phyloP scores from a whole-genome alignment of 2,329 filamentous ascomycete species.

The Raffaelea deltoideospora region DNA sequence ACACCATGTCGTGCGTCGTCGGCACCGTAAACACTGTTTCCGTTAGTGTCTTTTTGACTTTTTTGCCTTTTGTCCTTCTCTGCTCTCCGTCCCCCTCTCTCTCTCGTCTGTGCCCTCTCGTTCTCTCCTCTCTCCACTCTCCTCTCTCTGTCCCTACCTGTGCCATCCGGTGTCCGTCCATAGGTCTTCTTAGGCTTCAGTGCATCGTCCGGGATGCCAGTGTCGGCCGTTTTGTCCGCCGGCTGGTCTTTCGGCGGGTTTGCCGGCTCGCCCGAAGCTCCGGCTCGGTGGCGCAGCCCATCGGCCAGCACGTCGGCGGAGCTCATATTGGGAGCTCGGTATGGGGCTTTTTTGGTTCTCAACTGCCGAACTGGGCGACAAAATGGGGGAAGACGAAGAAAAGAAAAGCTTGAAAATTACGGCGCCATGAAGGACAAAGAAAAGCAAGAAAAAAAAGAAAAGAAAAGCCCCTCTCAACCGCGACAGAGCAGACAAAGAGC shows the following conservation, averaged over 20 bases:
- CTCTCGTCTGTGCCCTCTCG: too few species aligned
- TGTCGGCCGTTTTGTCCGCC: not conserved
- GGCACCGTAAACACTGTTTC: slow-evolving; percentile 95
- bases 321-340: too few species aligned
- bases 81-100: too few species aligned
- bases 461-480: too few species aligned
- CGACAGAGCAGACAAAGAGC: too few species aligned
- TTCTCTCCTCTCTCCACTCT: too few species aligned
- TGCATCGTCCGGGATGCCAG: not conserved
- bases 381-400: not conserved
- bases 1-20: slow-evolving; percentile 97
- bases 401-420: not conserved
- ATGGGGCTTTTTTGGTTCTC: too few species aligned
- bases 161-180: slow-evolving; percentile 81
- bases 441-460: not conserved
- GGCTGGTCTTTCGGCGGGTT: not conserved
- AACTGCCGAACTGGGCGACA: not conserved
- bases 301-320: not conserved
- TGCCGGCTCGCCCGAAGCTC: not conserved
- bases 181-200: slow-evolving; percentile 55
- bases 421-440: not conserved
- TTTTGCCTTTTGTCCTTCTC: too few species aligned
- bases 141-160: too few species aligned
- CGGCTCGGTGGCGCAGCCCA: slow-evolving; percentile 1
- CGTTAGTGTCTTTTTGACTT: too few species aligned